Percentiles rank a stretch among this genome's conserved stretches.
phyloP scores from a whole-genome alignment of 352 stramenopile species.

The Aphanomyces stellatus region DNA sequence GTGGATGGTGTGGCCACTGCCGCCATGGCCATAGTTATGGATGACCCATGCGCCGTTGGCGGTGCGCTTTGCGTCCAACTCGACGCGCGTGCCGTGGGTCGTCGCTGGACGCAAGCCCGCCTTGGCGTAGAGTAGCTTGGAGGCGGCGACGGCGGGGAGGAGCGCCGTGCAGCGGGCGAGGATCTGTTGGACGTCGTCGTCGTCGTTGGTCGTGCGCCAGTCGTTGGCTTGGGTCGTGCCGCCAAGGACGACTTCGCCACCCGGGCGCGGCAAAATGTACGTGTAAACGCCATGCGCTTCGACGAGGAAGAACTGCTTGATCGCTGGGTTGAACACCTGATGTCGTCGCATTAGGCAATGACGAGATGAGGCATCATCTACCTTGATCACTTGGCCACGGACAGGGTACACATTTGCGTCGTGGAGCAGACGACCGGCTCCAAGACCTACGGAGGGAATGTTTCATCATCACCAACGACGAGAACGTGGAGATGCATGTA shows the following conservation, averaged over 20 bases:
- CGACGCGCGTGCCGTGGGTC: conserved; percentile 34
- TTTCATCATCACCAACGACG: not conserved
- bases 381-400: conserved; percentile 51
- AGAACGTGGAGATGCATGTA: too few relatives aligned
- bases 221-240: conserved; percentile 59
- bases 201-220: conserved; percentile 34
- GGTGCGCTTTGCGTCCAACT: conserved; percentile 31
- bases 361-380: conserved; percentile 14
- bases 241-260: conserved; percentile 51
- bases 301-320: conserved; percentile 42
- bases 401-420: conserved; percentile 44
- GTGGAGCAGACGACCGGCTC: conserved; percentile 32
- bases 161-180: conserved; percentile 40
- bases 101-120: conserved; percentile 41
- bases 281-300: conserved; percentile 45
- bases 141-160: conserved; percentile 34
- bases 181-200: conserved; percentile 34
- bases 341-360: not conserved
- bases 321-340: conserved; percentile 37
- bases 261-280: conserved; percentile 55
- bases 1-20: conserved; percentile 60
- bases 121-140: conserved; percentile 30
- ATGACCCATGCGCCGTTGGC: conserved; percentile 36
- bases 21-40: conserved; percentile 63
- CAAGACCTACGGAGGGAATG: conserved; percentile 24